Percentiles rank a stretch among this genome's conserved stretches.
These are phyloP conservation scores for Salix caprea DNA, from an alignment of 345 rosid species.

Conservation along the genomic window DNA sequence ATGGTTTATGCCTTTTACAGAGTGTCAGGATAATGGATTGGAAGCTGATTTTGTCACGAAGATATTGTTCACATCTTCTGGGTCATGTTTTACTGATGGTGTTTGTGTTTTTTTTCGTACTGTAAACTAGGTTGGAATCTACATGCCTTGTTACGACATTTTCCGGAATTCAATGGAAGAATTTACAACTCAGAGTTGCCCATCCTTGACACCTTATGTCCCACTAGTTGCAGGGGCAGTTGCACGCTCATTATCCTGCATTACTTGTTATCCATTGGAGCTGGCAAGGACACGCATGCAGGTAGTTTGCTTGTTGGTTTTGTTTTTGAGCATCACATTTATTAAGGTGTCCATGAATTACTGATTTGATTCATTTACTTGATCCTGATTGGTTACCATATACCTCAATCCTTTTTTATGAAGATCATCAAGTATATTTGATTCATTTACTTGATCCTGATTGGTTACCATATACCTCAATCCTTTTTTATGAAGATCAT, in stretches of 20 bases:
- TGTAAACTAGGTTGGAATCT: constrained; percentile 76
- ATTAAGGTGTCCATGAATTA: neutral
- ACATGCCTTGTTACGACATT: constrained; percentile 84
- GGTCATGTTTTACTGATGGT: neutral
- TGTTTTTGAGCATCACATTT: neutral
- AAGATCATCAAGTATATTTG: neutral
- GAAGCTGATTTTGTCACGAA: neutral
- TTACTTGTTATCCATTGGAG: constrained; percentile 87
- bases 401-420: neutral
- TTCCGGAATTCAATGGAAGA: constrained; percentile 71
- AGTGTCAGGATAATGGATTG: neutral
- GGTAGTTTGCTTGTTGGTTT: constrained; percentile 32
- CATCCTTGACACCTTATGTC: constrained; percentile 46
- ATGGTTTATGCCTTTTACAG: too few species aligned
- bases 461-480: neutral
- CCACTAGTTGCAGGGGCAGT: constrained; percentile 72
- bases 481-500: neutral
- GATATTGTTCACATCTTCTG: neutral
- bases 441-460: too few species aligned
- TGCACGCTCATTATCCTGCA: constrained; percentile 87
- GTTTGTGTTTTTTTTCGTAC: neutral
- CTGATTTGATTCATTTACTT: neutral
- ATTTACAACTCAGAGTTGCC: constrained; percentile 38
- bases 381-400: neutral
- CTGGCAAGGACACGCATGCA: constrained; percentile 98